Evolutionary conservation across 2,329 filamentous ascomycete genomes (phyloP), one percentile per base, ranked within the genome.

Genomic region (Apiospora sp.): DNA sequence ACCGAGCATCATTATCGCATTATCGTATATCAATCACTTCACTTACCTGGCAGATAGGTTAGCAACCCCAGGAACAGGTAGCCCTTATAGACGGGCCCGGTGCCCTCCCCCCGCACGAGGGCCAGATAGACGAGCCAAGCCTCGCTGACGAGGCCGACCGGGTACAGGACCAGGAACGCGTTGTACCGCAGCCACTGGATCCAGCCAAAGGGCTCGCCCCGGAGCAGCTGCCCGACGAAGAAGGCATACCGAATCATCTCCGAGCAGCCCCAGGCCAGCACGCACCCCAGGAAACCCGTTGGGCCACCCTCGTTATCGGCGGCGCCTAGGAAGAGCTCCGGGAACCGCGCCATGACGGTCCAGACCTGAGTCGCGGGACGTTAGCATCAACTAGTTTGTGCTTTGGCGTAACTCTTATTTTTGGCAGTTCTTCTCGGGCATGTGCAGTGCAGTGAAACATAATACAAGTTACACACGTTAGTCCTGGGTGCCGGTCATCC

Each of bases 231-330:
- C 77, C 88, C 84, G 24, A 89, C 89, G 79, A 93, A 93, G 81
- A 91, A 93, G 24, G 86, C 86, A 82, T 93, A 93, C 24, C 92
- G 87, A 71, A 92, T 87, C n/a, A 92, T 87, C 81, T 93, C 92
- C 1, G 91, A 92, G 48, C 90, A 79, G 16, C 87, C 88, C 92
- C 92, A 93, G 0, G 92, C 91, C n/a, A 87, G 73, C 68, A 93
- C 82, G 86, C 91, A 87, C 72, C 82, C 82, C 71, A 84, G 79
- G 79, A 89, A 90, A 24, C 84, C 84, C 1, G 80, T 78, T 12
- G 80, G 83, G 49, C 81, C 76, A 22, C 83, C 79, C 0, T 30
- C 67, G 27, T 27, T 24, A 1, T 75, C 46, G n/a, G 34, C n/a
- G 37, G 48, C n/a, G 48, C 48, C 37, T 4, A 22, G 22, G 48